A percentile compares a stretch with the other conserved stretches of the same genome.
These are phyloP conservation scores for Borovskyia barvae DNA, from an alignment of 208 protist genomes.

Conservation along the genomic window DNA sequence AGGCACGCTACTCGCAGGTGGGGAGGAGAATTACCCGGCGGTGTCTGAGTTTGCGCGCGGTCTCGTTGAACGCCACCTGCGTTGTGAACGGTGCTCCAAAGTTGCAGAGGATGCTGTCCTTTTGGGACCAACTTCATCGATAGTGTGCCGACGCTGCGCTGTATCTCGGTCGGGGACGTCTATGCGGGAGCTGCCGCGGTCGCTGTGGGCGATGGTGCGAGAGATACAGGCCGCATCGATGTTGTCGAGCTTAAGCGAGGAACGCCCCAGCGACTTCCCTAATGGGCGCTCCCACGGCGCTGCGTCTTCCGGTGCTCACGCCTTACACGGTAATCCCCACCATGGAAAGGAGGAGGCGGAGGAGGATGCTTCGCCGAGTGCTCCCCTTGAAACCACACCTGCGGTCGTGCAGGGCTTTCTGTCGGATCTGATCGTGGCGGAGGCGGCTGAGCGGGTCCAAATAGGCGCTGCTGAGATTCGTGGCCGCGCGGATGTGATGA, in stretches of 20 bases:
- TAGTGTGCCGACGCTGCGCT: slow-evolving; percentile 57
- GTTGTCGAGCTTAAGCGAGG: slow-evolving; percentile 7
- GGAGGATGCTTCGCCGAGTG: background rate
- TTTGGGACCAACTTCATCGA: slow-evolving; percentile 27
- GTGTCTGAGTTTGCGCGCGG: slow-evolving; percentile 24
- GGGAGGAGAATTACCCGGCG: background rate
- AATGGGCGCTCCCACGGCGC: background rate
- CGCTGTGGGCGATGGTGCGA: slow-evolving; percentile 20
- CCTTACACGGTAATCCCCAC: background rate
- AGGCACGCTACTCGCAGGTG: background rate
- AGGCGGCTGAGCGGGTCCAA: slow-evolving; percentile 36
- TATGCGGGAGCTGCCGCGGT: slow-evolving; percentile 34
- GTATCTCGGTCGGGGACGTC: slow-evolving; percentile 11
- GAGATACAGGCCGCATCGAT: slow-evolving; percentile 9
- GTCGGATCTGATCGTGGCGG: slow-evolving; percentile 25
- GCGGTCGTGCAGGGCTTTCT: slow-evolving; percentile 2
- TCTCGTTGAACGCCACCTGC: slow-evolving; percentile 41
- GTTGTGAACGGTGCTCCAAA: slow-evolving; percentile 49
- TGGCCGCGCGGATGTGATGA: background rate
- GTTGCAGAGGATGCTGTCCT: slow-evolving; percentile 52
- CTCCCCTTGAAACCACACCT: background rate
- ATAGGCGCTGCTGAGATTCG: slow-evolving; percentile 1
- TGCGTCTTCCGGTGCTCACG: background rate
- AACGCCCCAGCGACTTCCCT: background rate
- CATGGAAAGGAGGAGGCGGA: slow-evolving; percentile 7